Evolutionary conservation across 2,329 filamentous ascomycete genomes (phyloP).

Genomic region (Ilyonectria mors-panacis): DNA sequence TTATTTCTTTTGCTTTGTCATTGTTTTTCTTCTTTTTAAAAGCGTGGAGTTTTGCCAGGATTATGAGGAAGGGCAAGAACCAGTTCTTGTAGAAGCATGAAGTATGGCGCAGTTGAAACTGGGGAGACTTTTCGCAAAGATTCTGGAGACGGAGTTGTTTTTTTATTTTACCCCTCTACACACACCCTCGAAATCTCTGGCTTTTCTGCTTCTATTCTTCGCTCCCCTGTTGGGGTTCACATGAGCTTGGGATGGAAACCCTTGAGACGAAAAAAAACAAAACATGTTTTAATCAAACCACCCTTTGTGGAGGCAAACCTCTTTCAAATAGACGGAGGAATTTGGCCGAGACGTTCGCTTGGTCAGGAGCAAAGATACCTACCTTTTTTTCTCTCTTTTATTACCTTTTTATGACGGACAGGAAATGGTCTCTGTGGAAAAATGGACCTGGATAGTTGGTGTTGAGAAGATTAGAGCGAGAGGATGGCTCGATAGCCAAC

Average conservation of each 20-base stretch:
- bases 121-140: conserved; percentile 36
- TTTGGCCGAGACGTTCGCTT: conserved; percentile 39
- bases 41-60: conserved; percentile 49
- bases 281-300: conserved; percentile 34
- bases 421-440: conserved; percentile 17
- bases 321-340: conserved; percentile 47
- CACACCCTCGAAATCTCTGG: conserved; percentile 24
- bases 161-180: conserved; percentile 20
- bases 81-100: conserved; percentile 49
- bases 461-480: conserved; percentile 34
- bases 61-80: conserved; percentile 47
- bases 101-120: conserved; percentile 47
- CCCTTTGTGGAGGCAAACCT: conserved; percentile 35
- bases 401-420: conserved; percentile 29
- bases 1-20: conserved; percentile 37
- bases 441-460: conserved; percentile 19
- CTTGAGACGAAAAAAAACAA: conserved; percentile 34
- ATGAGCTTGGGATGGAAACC: conserved; percentile 27
- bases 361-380: conserved; percentile 41
- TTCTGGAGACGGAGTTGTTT: conserved; percentile 41
- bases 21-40: conserved; percentile 40
- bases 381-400: conserved; percentile 24
- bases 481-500: conserved; percentile 34
- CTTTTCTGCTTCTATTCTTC: conserved; percentile 23
- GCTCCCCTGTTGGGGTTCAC: conserved; percentile 19